Conservation (phyloP, 306 rosid species). For the Trifolium subterraneum region DNA sequence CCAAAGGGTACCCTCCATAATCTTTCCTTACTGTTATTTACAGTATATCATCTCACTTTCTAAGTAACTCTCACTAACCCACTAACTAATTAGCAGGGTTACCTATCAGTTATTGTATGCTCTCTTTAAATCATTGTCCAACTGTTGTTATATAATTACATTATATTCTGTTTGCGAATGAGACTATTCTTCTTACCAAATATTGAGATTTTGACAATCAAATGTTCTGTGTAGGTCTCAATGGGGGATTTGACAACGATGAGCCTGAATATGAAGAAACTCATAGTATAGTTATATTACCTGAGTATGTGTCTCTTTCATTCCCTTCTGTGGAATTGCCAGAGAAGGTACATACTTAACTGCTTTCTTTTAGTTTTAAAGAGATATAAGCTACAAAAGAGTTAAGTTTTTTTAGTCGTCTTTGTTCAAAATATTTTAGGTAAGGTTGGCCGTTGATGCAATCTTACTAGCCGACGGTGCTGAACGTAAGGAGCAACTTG, state of each 20-base stretch:
- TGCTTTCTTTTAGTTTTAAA: background rate
- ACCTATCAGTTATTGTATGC: too few species aligned
- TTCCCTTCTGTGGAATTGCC: slow-evolving; percentile 97
- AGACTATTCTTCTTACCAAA: too few species aligned
- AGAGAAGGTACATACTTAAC: slow-evolving; percentile 85
- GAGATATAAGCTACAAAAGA: background rate
- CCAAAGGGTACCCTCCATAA: too few species aligned
- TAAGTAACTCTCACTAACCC: too few species aligned
- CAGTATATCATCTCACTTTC: too few species aligned
- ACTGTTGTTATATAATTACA: too few species aligned
- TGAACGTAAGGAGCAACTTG: slow-evolving; percentile 85
- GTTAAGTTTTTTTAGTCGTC: too few species aligned
- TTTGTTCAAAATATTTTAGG: slow-evolving; percentile 47
- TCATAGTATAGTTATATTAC: slow-evolving; percentile 69
- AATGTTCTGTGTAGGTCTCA: slow-evolving; percentile 61
- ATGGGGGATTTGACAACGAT: slow-evolving; percentile 91
- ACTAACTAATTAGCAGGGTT: too few species aligned
- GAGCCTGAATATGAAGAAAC: slow-evolving; percentile 79
- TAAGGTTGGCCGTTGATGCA: slow-evolving; percentile 89
- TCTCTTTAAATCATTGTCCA: too few species aligned
- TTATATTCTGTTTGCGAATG: background rate
- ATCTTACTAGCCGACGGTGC: slow-evolving; percentile 79
- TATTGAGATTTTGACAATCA: too few species aligned
- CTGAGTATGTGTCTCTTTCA: slow-evolving; percentile 79
- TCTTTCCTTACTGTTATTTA: too few species aligned